Evolutionary conservation across 2,329 filamentous ascomycete species (phyloP).

Genomic region (Zasmidium angulare): DNA sequence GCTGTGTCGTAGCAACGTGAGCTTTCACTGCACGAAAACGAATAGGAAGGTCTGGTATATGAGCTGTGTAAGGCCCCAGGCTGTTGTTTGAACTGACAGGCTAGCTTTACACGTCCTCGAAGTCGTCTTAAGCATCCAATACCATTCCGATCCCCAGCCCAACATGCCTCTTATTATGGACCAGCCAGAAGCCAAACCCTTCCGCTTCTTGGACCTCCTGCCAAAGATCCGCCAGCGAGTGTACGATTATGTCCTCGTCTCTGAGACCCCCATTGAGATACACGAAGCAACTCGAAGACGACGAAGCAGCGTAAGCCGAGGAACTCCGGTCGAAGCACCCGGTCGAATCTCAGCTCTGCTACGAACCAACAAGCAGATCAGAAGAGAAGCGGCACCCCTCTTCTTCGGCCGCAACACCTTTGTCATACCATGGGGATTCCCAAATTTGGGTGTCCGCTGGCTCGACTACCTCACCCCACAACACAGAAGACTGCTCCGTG

Average conservation of each 20-base stretch:
- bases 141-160: background rate
- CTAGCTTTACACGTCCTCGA: background rate
- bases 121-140: background rate
- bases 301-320: conserved; percentile 4
- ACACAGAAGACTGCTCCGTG: conserved; percentile 12
- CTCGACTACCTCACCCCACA: conserved; percentile 14
- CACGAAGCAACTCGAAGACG: conserved; percentile 12
- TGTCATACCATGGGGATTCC: conserved; percentile 18
- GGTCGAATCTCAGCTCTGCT: conserved; percentile 13
- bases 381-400: conserved; percentile 15
- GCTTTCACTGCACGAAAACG: background rate
- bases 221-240: conserved; percentile 13
- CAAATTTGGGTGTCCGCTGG: conserved; percentile 16
- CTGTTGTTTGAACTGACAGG: background rate
- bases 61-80: background rate
- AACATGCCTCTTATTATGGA: conserved; percentile 5
- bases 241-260: conserved; percentile 15
- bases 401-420: conserved; percentile 17
- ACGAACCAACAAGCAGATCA: conserved; percentile 14
- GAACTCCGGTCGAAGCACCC: background rate
- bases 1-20: background rate
- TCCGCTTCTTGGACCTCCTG: conserved; percentile 9
- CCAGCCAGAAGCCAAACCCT: conserved; percentile 1
- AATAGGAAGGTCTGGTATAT: background rate
- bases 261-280: conserved; percentile 13